Evolutionary conservation across 2,329 filamentous ascomycete genomes (phyloP), one percentile per base, ranked within the genome.

Genomic region (Exophiala viscosa): DNA sequence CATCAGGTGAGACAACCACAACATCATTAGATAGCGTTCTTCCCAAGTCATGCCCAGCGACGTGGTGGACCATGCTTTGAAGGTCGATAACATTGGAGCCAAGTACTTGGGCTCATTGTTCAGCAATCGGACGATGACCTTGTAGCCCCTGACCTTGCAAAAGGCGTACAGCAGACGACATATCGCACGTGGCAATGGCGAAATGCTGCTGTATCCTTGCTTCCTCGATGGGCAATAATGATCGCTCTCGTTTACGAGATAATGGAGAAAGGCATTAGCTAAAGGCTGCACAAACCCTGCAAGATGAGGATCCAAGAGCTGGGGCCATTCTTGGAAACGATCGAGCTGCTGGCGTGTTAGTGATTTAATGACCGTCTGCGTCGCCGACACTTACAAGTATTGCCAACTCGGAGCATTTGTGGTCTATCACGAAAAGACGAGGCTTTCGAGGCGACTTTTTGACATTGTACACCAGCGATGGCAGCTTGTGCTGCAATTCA

Each of bases 101-200:
- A 99, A 80, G 64, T 91, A 86, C 64, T 81, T 86, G 1, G 90
- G 86, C 68, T 97, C 93, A 59, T 93, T 95, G 66, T 88, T 92
- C 60, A 99, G 76, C 66, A 97, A 96, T 38, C 89, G 83, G 47
- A 90, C 84, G 62, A 99, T 86, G 46, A 99, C 86, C 70, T 97
- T 97, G 67, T 93, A 85, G 18, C 93, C 92, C 48, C 93, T 83
- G 45, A 97, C 86, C 71, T 99, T 99, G 77, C 90, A 96, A 55
- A 99, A 86, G 0, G 86, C 86, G 67, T 97, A 97, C 33, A 99
- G 70, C 2, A 97, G 76, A 57, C 80, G 82, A 67, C 86, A 89
- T 50, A 95, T 84, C 3, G 89, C 90, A 55, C 80, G 78, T 18
- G 85, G 80, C 0, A 89, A 71, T 1, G 84, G 78, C 42, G 65